Evolutionary conservation across 2,329 filamentous ascomycete species (phyloP).

Genomic region (Ophiognomonia clavigignenti-juglandacearum): DNA sequence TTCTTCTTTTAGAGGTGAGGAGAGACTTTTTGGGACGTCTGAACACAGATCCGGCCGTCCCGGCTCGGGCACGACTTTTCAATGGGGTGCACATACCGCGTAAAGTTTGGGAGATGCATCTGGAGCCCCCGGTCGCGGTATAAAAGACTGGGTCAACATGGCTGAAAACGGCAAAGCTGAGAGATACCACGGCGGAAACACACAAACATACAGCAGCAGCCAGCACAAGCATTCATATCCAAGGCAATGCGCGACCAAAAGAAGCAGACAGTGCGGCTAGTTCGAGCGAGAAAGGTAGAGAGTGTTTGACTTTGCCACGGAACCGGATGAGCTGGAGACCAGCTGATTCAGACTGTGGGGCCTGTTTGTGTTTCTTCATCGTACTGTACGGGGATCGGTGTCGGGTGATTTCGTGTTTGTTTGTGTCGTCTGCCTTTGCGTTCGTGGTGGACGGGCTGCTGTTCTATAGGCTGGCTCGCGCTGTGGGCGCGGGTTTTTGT

Average conservation of each 20-base stretch:
- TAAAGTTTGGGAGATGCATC: too few species aligned
- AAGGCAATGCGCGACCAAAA: not conserved
- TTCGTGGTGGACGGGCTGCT: too few species aligned
- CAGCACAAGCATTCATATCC: not conserved
- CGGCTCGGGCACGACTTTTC: not conserved
- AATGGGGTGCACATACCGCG: not conserved
- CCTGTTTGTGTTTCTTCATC: too few species aligned
- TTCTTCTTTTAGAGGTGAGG: constrained; percentile 72
- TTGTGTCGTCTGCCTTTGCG: too few species aligned
- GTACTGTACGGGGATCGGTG: too few species aligned
- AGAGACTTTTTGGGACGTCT: not conserved
- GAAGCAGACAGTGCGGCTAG: not conserved
- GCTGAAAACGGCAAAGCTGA: not conserved
- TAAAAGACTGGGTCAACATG: not conserved
- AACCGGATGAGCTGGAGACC: too few species aligned
- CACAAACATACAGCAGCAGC: not conserved
- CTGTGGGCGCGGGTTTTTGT: too few species aligned
- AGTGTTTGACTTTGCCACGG: too few species aligned
- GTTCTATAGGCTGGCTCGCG: too few species aligned
- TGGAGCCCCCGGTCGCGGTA: not conserved
- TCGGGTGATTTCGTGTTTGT: too few species aligned
- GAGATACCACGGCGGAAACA: not conserved
- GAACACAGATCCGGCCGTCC: not conserved
- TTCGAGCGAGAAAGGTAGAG: not conserved
- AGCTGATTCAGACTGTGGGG: too few species aligned